These are phyloP conservation scores for Guyanaporus albipodus DNA, from an alignment of 768 basidiomycete genomes.

Conservation along the genomic window DNA sequence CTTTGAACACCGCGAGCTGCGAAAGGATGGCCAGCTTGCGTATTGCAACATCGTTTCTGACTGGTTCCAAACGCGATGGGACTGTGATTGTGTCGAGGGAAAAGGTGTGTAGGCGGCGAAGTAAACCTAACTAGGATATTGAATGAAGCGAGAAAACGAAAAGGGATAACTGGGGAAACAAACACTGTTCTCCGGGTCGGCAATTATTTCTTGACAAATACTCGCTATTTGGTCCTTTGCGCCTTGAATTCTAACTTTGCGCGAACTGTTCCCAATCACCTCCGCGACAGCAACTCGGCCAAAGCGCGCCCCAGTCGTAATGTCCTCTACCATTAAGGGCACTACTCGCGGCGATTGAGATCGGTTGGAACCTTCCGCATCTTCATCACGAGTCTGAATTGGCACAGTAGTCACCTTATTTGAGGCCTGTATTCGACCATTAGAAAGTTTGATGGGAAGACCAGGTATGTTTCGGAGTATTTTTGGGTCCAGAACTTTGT, in stretches of 20 bases:
- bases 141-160: slow-evolving; percentile 11
- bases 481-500: slow-evolving; percentile 41
- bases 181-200: slow-evolving; percentile 94
- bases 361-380: slow-evolving; percentile 36
- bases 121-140: slow-evolving; percentile 66
- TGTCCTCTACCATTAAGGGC: slow-evolving; percentile 52
- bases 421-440: slow-evolving; percentile 70
- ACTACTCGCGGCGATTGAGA: slow-evolving; percentile 26
- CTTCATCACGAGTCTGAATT: slow-evolving; percentile 26
- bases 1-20: slow-evolving; percentile 91
- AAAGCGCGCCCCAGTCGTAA: slow-evolving; percentile 80
- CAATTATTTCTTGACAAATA: slow-evolving; percentile 89
- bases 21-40: slow-evolving; percentile 87
- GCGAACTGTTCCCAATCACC: slow-evolving; percentile 62
- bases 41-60: slow-evolving; percentile 76
- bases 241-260: slow-evolving; percentile 59
- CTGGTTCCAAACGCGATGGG: slow-evolving; percentile 61
- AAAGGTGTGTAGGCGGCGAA: slow-evolving; percentile 87
- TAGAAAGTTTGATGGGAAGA: slow-evolving; percentile 82
- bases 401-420: slow-evolving; percentile 31
- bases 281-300: slow-evolving; percentile 79
- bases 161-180: slow-evolving; percentile 28
- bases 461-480: slow-evolving; percentile 52
- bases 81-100: slow-evolving; percentile 73
- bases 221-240: slow-evolving; percentile 94